Conservation (phyloP, 2,329 filamentous ascomycete species). For the Pseudocercospora fuligena region DNA sequence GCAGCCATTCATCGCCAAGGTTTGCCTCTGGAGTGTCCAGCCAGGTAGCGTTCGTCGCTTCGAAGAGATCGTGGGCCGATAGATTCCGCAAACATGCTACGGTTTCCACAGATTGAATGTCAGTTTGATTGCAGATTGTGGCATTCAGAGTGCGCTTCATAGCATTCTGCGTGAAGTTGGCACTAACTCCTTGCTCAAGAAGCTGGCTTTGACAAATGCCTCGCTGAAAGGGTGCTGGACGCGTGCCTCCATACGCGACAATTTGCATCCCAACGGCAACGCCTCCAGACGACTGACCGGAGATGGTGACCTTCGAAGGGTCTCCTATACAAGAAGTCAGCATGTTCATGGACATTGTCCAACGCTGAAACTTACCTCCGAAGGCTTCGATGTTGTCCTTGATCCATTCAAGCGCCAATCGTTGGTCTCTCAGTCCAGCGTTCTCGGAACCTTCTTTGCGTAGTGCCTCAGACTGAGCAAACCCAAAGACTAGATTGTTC, state of each 20-base stretch:
- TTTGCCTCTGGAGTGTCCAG: not conserved
- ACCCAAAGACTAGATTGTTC: not conserved
- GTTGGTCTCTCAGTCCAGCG: slow-evolving; percentile 36
- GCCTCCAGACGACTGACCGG: slow-evolving; percentile 32
- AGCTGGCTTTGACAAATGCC: not conserved
- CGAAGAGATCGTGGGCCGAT: not conserved
- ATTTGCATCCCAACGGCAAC: not conserved
- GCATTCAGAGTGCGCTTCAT: not conserved
- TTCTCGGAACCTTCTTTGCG: slow-evolving; percentile 37
- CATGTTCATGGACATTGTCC: too few relatives aligned
- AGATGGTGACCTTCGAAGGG: slow-evolving; percentile 41
- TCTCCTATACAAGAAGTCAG: too few relatives aligned
- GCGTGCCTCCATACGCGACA: not conserved
- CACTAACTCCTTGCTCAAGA: not conserved
- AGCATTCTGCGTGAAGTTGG: not conserved
- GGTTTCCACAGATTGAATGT: not conserved
- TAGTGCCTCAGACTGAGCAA: not conserved
- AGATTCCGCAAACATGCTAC: not conserved
- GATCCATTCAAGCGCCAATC: slow-evolving; percentile 42
- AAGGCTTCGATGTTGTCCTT: slow-evolving; percentile 32
- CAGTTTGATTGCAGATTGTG: not conserved
- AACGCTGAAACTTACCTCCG: slow-evolving; percentile 27
- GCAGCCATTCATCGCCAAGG: not conserved
- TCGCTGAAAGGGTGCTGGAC: not conserved
- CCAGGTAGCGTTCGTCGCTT: not conserved